Conservation (phyloP, 2,329 filamentous ascomycete genomes). For the Aureobasidium sp. region DNA sequence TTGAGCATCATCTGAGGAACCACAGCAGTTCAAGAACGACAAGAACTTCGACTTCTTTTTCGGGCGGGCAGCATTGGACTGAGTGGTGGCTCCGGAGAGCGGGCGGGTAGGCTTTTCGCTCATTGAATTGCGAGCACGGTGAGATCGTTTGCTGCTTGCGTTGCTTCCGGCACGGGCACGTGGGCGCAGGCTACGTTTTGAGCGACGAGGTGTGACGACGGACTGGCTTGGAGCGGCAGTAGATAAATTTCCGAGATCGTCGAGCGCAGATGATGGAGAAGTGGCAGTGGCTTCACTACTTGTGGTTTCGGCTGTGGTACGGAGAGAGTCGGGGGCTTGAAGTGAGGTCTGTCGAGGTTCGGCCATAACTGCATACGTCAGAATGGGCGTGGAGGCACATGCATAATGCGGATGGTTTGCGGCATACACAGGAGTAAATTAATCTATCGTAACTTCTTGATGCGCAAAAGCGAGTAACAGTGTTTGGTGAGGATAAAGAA, state of each 20-base stretch:
- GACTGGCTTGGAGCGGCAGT: background rate
- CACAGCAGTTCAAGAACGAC: slow-evolving; percentile 60
- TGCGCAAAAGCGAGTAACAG: background rate
- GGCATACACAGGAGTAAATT: slow-evolving; percentile 14
- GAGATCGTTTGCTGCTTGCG: slow-evolving; percentile 41
- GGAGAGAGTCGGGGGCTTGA: slow-evolving; percentile 4
- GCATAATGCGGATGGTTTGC: background rate
- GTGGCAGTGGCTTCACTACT: slow-evolving; percentile 7
- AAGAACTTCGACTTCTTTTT: slow-evolving; percentile 39
- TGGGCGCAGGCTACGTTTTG: slow-evolving; percentile 37
- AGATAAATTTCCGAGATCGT: background rate
- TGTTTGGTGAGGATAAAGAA: background rate
- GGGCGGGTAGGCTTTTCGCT: slow-evolving; percentile 35
- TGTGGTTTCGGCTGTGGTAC: slow-evolving; percentile 1
- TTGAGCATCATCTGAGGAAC: slow-evolving; percentile 54
- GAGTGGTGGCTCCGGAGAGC: slow-evolving; percentile 28
- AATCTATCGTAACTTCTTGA: slow-evolving; percentile 1
- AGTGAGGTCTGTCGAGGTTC: slow-evolving; percentile 8
- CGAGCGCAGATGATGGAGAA: background rate
- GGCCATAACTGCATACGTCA: slow-evolving; percentile 16
- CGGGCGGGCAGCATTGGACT: slow-evolving; percentile 24
- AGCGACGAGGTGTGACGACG: slow-evolving; percentile 14
- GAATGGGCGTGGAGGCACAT: background rate
- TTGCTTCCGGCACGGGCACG: slow-evolving; percentile 36
- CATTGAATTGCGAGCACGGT: slow-evolving; percentile 29